Percentiles rank a stretch among this genome's conserved stretches.
Evolutionary conservation across 2,329 filamentous ascomycete species (phyloP).

Genomic region (Cyphellophora europaea): DNA sequence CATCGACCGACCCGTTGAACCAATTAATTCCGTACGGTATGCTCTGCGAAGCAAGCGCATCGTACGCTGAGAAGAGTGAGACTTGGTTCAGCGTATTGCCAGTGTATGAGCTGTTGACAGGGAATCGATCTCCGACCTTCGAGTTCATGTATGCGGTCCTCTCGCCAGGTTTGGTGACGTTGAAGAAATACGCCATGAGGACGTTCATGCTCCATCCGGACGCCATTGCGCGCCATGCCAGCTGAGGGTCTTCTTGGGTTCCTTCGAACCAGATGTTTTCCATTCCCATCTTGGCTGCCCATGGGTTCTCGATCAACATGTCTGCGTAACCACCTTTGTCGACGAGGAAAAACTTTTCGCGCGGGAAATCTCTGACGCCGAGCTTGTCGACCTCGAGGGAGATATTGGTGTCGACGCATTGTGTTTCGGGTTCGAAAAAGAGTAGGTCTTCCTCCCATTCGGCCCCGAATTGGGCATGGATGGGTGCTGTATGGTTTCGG

Average conservation of each 20-base stretch:
- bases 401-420: conserved; percentile 30
- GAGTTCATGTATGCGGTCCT: conserved; percentile 27
- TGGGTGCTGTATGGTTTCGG: conserved; percentile 35
- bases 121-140: conserved; percentile 25
- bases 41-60: neutral
- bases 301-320: conserved; percentile 24
- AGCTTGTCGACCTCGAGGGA: conserved; percentile 32
- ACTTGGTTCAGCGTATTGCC: neutral
- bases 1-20: neutral
- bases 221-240: conserved; percentile 32
- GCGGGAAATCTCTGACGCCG: conserved; percentile 2
- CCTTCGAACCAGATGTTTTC: neutral
- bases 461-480: conserved; percentile 31
- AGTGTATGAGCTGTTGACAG: conserved; percentile 4
- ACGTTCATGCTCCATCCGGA: conserved; percentile 35
- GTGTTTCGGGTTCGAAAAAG: conserved; percentile 37
- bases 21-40: too few relatives aligned
- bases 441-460: conserved; percentile 40
- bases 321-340: conserved; percentile 37
- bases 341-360: conserved; percentile 24
- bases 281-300: neutral
- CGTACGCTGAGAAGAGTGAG: neutral
- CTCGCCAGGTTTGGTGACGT: conserved; percentile 25
- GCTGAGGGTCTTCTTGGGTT: conserved; percentile 26
- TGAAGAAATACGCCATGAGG: conserved; percentile 14